Evolutionary conservation across 352 stramenopile genomes (phyloP), one percentile per base, ranked within the genome.

Genomic region (Globisporangium rhizosaccharum): DNA sequence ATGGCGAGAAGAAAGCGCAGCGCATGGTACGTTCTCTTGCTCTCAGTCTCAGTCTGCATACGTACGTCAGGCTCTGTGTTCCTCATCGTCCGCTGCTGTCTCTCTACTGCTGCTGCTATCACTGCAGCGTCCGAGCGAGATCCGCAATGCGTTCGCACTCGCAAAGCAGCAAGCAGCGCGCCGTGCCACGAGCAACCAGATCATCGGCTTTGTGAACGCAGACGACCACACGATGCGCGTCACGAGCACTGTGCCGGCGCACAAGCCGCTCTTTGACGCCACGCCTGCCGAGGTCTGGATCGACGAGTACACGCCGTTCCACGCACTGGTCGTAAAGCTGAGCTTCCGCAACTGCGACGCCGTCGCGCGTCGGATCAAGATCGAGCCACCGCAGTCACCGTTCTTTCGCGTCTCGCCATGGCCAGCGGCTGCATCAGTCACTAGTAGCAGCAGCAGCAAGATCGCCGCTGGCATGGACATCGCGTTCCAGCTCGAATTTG

Each of bases 381-480:
- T 98, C 47, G 72, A 97, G 23, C 66, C 79, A 46, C 77, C 86
- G 14, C 75, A 92, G 58, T 93, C 82, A 10, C 91, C 85, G 18
- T 88, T 95, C 56, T 98, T 98, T 60, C 73, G 75, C n/a, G 68
- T 98, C 23, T 6, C 67, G 20, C 53, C 70, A 2, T 64, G 57
- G 52, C 44, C 14, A 5, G 46, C 60, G 2, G 37, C 60, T 3
- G 45, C 57, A 11, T 63, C 68, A 41, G 59, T 66, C 28, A 61
- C 41, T 1, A 51, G 36, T 3, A 63, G 68, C 2, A 64, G 88
- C 2, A 64, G 88, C 42, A 78, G 83, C 25, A 94, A 94, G 62
- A 76, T 98, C 52, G 93, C 94, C 0, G 78, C 94, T 1, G 94
- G 95, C n/a, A 98, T 98, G 90, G 90, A 98, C 53, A 71, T 96